Evolutionary conservation across 2,329 filamentous ascomycete genomes (phyloP), one percentile per base, ranked within the genome.

Genomic region (Colletotrichum australisinense): DNA sequence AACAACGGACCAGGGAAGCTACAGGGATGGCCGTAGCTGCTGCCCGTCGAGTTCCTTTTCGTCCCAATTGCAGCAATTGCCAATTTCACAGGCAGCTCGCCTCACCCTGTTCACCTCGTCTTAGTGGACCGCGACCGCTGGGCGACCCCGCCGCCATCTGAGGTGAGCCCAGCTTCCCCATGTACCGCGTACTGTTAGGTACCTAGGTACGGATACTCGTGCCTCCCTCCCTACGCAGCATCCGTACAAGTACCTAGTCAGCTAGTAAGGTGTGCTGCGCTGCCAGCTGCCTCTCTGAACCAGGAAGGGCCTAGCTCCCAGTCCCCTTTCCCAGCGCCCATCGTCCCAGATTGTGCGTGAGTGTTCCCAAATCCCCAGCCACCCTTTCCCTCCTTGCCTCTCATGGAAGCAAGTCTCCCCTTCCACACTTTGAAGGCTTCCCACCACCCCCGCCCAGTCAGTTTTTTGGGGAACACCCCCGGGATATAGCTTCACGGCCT

Each of bases 401-500:
- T 14, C 38, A 42, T 35, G 32, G 32, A 35, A 35, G 32, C 4
- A 35, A 42, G 38, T 42, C 38, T 42, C 42, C 42, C 42, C 42
- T 46, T 46, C 42, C 42, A 46, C 16, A n/a, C 5, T 46, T 46
- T 46, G 42, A 46, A 46, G 42, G 42, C 42, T 46, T 55, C 53
- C 53, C 42, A 38, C 35, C 35, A 38, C 58, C 62, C 60, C 24
- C 35, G 55, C 66, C 63, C 52, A 49, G 49, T 65, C 69, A 68
- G 49, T 71, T 35, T 70, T 70, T 72, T 57, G 58, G 56, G 35
- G 59, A 8, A n/a, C 22, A 46, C 68, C 68, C 63, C 69, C 49
- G 64, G 69, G 55, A 70, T 70, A 69, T 73, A 75, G 67, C 74
- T 74, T 69, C 67, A 72, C 72, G 74, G 74, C 63, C 57, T 74